Evolutionary conservation across 352 stramenopile genomes (phyloP), one percentile per base, ranked within the genome.

Genomic region (Phytophthora ramorum): DNA sequence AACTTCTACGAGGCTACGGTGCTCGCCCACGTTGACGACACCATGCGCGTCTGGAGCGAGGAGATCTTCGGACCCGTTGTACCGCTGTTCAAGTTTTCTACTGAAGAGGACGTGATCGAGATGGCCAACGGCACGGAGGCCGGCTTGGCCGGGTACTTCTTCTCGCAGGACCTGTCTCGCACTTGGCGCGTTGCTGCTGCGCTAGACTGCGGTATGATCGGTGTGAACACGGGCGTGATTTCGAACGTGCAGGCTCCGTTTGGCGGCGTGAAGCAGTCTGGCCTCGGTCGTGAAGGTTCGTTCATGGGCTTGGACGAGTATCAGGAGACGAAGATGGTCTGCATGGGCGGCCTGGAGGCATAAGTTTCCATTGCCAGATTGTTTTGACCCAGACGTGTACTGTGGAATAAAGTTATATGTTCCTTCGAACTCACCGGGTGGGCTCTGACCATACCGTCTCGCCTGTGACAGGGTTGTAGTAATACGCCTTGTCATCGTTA

Each of bases 1-100:
- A 96, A 97, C 63, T 99, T 95, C 80, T 99, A 97, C 81, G 72
- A 93, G 58, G 93, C 98, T 2, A 99, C 97, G 0, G 87, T 99
- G 41, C 68, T 99, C 16, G 86, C 79, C 16, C 75, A 93, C 49
- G 78, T 96, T 8, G 73, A 91, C 26, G 77, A 85, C 10, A 73
- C 86, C 13, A 98, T 99, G 86, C 80, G 76, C 32, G 78, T 97
- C 10, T 90, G 96, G 74, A 79, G 76, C 50, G 78, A 98, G 66
- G 97, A 99, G 81, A 98, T 93, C 20, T 99, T 99, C 76, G 98
- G 97, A 7, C 97, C 97, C 3, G 79, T 99, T 46, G 92, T 97
- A 19, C 81, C 94, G 34, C 79, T 99, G 10, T 91, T 91, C 49
- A 89, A 83, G 41, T 99, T 99, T 77, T 73, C 89, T 20, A 96